Evolutionary conservation across 2,329 filamentous ascomycete species (phyloP).

Genomic region (Arachnopeziza araneosa): DNA sequence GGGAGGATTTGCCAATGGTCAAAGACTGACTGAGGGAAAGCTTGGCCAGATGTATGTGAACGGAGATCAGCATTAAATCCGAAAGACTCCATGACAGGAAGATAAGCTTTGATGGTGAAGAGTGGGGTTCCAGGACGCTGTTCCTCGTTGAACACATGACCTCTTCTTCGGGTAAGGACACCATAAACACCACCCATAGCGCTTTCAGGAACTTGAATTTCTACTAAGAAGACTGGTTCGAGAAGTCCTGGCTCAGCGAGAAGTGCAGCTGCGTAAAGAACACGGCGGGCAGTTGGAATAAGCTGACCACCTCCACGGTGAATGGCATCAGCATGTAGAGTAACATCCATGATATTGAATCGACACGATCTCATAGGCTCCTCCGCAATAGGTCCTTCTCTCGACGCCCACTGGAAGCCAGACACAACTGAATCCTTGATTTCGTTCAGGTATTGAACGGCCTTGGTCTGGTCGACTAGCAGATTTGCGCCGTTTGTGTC

Average conservation of each 20-base stretch:
- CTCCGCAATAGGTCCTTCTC: conserved; percentile 95
- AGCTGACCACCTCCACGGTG: conserved; percentile 99
- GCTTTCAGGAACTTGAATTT: conserved; percentile 97
- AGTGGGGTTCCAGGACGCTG: conserved; percentile 98
- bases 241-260: conserved; percentile 86
- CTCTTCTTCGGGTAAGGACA: conserved; percentile 94
- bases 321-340: conserved; percentile 98
- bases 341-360: conserved; percentile 99
- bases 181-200: conserved; percentile 99
- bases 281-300: conserved; percentile 96
- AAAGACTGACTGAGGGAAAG: conserved; percentile 98
- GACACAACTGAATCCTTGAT: conserved; percentile 99
- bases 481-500: conserved; percentile 97
- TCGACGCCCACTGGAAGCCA: conserved; percentile 99
- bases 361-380: conserved; percentile 96
- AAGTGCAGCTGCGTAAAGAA: conserved; percentile 87
- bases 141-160: conserved; percentile 98
- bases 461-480: conserved; percentile 99
- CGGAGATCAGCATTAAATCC: conserved; percentile 98
- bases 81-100: conserved; percentile 96
- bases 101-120: conserved; percentile 98
- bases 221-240: conserved; percentile 97
- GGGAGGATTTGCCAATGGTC: conserved; percentile 97
- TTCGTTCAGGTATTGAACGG: conserved; percentile 99
- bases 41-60: conserved; percentile 88